Conservation (phyloP, 176 grass and related monocot species). For the Carex littledalei region DNA sequence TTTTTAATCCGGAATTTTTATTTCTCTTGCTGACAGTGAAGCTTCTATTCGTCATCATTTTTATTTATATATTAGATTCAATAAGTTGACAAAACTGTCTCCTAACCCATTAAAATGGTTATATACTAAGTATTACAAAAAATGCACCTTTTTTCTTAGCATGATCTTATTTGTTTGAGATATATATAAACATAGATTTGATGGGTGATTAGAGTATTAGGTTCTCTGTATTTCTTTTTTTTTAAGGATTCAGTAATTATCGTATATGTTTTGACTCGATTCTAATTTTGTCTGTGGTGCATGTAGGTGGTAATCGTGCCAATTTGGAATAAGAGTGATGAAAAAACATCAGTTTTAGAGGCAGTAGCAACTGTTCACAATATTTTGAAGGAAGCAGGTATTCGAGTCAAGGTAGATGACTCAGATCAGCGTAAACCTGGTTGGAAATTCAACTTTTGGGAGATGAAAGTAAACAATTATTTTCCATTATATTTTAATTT, state of each 20-base stretch:
- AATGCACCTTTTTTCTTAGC: not conserved
- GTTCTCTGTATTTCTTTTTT: not conserved
- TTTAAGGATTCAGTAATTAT: not conserved
- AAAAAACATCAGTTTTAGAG: conserved; percentile 66
- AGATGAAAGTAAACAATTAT: conserved; percentile 80
- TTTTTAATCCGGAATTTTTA: not conserved
- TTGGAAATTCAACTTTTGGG: conserved; percentile 97
- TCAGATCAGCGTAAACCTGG: conserved; percentile 70
- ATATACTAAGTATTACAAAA: not conserved
- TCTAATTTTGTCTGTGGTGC: not conserved
- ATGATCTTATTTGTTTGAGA: not conserved
- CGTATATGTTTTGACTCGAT: not conserved
- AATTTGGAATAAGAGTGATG: conserved; percentile 89
- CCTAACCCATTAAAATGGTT: not conserved
- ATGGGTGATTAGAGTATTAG: not conserved
- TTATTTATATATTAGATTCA: conserved; percentile 2
- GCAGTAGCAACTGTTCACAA: conserved; percentile 62
- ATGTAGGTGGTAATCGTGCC: conserved; percentile 82
- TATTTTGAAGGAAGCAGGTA: conserved; percentile 61
- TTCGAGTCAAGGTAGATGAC: conserved; percentile 91
- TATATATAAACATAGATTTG: not conserved
- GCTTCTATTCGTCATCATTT: not conserved
- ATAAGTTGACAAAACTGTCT: not conserved
- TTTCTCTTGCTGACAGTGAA: conserved; percentile 18
- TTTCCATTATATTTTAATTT: not conserved